Base-by-base conservation (phyloP, 2,329 filamentous ascomycete genomes). In the Calonectria fujianensis region DNA sequence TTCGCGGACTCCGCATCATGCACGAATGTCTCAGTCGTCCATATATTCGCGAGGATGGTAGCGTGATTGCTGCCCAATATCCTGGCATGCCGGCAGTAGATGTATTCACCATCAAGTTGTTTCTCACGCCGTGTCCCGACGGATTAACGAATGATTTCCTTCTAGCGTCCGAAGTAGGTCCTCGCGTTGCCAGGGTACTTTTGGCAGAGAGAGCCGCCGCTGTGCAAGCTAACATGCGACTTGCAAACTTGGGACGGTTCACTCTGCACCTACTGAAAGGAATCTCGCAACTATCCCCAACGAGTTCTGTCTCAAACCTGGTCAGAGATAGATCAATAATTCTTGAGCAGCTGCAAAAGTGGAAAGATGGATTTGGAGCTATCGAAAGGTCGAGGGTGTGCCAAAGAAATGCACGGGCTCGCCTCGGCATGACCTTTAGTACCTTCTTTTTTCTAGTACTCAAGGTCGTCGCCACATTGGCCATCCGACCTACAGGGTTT, bases 101-200 rank as follows among this genome's bases (percentile, higher is more conserved):
- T 35, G 65, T 20, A 6, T 73, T 73, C 27, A 66, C 54, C 35
- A 69, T 73, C 39, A 73, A 73, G 35, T 65, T 73, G 20, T 73
- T 73, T 37, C 50, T 52, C 50, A 52, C 50, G 1, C 50, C 50
- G 4, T 52, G 50, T 5, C 50, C 50, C 7, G 5, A 52, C 50
- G 50, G 50, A 13, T 52, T 52, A 13, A 52, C 50, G 5, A 27
- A 52, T 31, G 50, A 18, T 31, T 52, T 52, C 13, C 27, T 52
- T 13, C 14, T 13, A 16, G 18, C 24, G 4, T 31, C 50, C 9
- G 24, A 52, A 4, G 27, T 4, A 31, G 27, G 24, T 14, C 8
- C 50, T 52, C 50, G 50, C 14, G 16, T 18, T 16, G 18, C 13
- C 2, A 29, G 27, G 27, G 27, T 18, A 5, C 50, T 52, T 18